Conservation (phyloP, 495 filamentous ascomycete genomes). For the Daldinia bambusicola region DNA sequence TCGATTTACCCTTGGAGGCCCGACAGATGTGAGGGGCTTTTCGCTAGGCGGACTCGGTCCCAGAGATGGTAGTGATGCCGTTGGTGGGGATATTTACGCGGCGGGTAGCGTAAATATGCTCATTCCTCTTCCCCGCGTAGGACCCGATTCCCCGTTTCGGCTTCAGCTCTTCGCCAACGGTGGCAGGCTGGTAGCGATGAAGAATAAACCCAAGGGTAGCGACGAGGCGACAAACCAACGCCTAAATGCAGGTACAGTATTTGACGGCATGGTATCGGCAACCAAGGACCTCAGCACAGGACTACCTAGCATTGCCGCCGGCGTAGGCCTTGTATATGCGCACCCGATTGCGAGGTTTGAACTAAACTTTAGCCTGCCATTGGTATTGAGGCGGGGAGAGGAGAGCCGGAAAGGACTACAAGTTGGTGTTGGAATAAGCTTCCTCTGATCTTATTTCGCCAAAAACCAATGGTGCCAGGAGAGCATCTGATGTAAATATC, state of each 20-base stretch:
- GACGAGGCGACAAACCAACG: conserved; percentile 41
- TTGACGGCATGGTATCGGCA: conserved; percentile 62
- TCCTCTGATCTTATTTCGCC: conserved; percentile 67
- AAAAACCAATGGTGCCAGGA: neutral
- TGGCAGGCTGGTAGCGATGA: conserved; percentile 82
- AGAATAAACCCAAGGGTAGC: conserved; percentile 61
- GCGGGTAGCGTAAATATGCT: conserved; percentile 86
- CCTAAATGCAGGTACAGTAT: conserved; percentile 55
- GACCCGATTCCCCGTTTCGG: conserved; percentile 82
- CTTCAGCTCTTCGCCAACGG: conserved; percentile 92
- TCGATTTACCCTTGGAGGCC: conserved; percentile 93
- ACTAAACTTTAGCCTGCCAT: conserved; percentile 89
- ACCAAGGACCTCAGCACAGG: conserved; percentile 75
- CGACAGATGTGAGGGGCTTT: conserved; percentile 94
- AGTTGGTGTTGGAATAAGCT: conserved; percentile 93
- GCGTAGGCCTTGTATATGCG: conserved; percentile 91
- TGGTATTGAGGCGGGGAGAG: conserved; percentile 83
- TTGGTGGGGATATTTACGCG: conserved; percentile 91
- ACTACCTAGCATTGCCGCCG: conserved; percentile 85
- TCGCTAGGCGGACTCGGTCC: conserved; percentile 87
- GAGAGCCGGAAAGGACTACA: conserved; percentile 89
- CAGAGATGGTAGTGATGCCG: conserved; percentile 81
- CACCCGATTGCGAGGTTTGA: conserved; percentile 93
- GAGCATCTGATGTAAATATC: conserved; percentile 20
- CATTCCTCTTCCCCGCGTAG: conserved; percentile 81